A percentile compares a stretch with the other conserved stretches of the same genome.
phyloP scores from a whole-genome alignment of 1,284 basidiomycete genomes.

The Papiliotrema fonsecae region DNA sequence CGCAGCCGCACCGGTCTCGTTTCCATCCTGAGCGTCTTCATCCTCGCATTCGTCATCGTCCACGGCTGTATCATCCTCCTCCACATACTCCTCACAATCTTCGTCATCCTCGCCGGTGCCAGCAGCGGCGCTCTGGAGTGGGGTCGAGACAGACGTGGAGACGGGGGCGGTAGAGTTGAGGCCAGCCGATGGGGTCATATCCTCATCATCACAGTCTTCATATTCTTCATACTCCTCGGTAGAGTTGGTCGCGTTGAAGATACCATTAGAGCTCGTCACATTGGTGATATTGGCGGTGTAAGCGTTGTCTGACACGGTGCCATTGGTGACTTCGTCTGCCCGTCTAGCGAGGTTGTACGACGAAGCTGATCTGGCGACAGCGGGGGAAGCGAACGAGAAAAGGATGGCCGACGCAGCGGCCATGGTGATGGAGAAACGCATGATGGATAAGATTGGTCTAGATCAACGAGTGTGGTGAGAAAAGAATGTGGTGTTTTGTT shows the following conservation, averaged over 20 bases:
- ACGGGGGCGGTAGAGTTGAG: neutral
- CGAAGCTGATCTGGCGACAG: neutral
- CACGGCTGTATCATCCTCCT: neutral
- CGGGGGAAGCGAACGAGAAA: neutral
- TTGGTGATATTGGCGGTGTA: neutral
- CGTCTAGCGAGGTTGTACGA: neutral
- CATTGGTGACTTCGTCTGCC: neutral
- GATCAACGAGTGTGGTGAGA: too few species aligned
- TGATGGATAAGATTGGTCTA: neutral
- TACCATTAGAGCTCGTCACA: neutral
- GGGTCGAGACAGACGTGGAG: neutral
- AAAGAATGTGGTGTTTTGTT: too few species aligned
- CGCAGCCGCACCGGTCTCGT: neutral
- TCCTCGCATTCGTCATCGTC: constrained; percentile 3
- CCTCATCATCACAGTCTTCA: constrained; percentile 1
- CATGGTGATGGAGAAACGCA: constrained; percentile 3
- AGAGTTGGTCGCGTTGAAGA: neutral
- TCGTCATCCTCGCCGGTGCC: neutral
- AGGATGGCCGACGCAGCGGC: constrained; percentile 1
- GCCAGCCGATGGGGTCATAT: neutral
- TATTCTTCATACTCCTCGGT: neutral
- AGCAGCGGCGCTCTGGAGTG: neutral
- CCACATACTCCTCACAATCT: neutral
- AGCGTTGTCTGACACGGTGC: neutral
- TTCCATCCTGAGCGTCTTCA: constrained; percentile 1